Evolutionary conservation across 192 early-diverging fungal genomes (phyloP).

Genomic region (Coemansia sp.): DNA sequence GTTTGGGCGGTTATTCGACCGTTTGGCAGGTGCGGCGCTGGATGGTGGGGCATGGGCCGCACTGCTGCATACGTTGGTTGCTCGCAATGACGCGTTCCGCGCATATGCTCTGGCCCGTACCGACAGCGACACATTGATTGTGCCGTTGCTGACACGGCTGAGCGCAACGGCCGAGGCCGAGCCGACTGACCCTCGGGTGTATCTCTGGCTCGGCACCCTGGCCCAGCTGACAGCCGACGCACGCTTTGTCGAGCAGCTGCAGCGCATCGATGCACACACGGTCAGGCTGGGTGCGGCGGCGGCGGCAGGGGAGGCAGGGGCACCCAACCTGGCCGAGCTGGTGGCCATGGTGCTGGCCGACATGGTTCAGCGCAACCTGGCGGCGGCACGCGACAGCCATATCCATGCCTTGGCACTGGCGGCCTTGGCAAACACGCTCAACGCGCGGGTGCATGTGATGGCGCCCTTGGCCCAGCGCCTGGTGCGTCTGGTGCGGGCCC

Average conservation of each 20-base stretch:
- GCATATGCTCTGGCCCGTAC: conserved; percentile 42
- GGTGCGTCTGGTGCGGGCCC: conserved; percentile 35
- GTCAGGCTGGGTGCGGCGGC: too few species aligned
- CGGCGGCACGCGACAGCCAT: conserved; percentile 34
- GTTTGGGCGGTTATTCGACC: conserved; percentile 35
- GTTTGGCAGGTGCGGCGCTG: conserved; percentile 15
- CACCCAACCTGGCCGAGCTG: conserved; percentile 20
- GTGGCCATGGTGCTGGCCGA: conserved; percentile 16
- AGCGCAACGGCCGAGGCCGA: too few species aligned
- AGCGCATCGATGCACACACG: too few species aligned
- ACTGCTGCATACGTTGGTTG: conserved; percentile 26
- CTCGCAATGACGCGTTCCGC: conserved; percentile 33
- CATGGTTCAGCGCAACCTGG: conserved; percentile 46
- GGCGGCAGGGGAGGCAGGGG: too few species aligned
- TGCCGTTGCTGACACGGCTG: conserved; percentile 40
- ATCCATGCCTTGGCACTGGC: conserved; percentile 32
- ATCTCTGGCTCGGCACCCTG: conserved; percentile 30
- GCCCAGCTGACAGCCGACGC: conserved; percentile 19
- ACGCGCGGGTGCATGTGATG: conserved; percentile 10
- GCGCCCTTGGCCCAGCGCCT: conserved; percentile 37
- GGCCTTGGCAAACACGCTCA: conserved; percentile 30
- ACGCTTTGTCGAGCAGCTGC: conserved; percentile 39
- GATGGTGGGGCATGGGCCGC: conserved; percentile 23
- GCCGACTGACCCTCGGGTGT: conserved; percentile 29
- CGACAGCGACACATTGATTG: conserved; percentile 34